A percentile compares a stretch with the other conserved stretches of the same genome.
Evolutionary conservation across 2,329 filamentous ascomycete genomes (phyloP).

Genomic region (Huntiella abstrusa): DNA sequence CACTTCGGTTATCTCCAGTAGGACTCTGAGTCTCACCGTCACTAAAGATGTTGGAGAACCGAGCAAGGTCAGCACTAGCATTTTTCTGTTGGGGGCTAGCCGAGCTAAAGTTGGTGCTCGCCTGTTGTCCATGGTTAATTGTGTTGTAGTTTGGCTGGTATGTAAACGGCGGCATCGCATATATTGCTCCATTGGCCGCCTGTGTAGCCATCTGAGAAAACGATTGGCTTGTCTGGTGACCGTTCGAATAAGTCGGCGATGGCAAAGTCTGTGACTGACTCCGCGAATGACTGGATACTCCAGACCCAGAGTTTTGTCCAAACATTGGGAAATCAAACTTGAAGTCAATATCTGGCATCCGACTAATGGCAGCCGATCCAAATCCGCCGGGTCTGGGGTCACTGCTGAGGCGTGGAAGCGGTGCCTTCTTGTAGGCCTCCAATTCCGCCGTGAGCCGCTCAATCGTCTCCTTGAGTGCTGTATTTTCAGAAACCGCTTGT

Average conservation of each 20-base stretch:
- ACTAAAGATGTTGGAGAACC: conserved; percentile 9
- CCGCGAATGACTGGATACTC: background rate
- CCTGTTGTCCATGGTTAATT: background rate
- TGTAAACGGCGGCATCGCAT: background rate
- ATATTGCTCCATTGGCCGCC: conserved; percentile 4
- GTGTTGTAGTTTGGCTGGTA: background rate
- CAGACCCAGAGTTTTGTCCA: conserved; percentile 45
- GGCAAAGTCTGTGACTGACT: conserved; percentile 12
- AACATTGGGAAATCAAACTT: conserved; percentile 95
- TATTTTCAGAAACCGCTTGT: conserved; percentile 69
- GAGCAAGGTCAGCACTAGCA: background rate
- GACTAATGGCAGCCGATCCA: conserved; percentile 32
- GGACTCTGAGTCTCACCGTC: background rate
- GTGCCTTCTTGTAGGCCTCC: conserved; percentile 72
- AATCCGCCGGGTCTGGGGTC: conserved; percentile 18
- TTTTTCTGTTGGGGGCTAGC: background rate
- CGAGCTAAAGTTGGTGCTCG: background rate
- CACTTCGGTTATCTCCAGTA: background rate
- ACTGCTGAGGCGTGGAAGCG: conserved; percentile 37
- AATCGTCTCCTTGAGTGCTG: conserved; percentile 64
- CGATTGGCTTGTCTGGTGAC: background rate
- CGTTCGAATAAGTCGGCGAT: background rate
- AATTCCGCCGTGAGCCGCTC: conserved; percentile 74
- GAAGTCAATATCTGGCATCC: conserved; percentile 60
- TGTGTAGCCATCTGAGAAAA: background rate